Conservation (phyloP, 208 protist species). For the Angomonas ambiguus region DNA sequence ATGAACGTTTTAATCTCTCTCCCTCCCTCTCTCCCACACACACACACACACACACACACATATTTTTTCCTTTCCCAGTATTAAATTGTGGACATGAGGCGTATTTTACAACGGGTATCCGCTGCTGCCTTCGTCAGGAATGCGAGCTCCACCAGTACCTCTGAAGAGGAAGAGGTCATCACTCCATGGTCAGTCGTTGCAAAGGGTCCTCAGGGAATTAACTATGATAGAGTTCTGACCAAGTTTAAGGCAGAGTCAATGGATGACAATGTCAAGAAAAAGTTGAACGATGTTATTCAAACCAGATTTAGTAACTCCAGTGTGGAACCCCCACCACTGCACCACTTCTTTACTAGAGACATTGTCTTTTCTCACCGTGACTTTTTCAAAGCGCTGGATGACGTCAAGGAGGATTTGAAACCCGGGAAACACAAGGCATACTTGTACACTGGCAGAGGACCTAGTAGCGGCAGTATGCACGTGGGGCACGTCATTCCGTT, state of each 20-base stretch:
- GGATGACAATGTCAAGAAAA: conserved; percentile 29
- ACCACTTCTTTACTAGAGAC: conserved; percentile 92
- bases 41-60: background rate
- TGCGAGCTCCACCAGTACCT: background rate
- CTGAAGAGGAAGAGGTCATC: conserved; percentile 37
- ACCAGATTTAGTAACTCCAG: conserved; percentile 8
- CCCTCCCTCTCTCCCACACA: background rate
- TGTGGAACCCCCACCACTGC: conserved; percentile 25
- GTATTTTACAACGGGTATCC: background rate
- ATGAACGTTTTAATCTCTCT: no score
- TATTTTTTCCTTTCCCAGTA: no score
- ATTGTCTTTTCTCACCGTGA: conserved; percentile 98
- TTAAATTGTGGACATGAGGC: no score
- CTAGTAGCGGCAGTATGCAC: conserved; percentile 96
- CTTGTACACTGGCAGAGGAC: conserved; percentile 99
- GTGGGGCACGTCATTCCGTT: conserved; percentile 99
- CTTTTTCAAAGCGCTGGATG: conserved; percentile 90
- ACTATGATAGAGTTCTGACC: conserved; percentile 80
- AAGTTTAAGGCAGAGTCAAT: conserved; percentile 74
- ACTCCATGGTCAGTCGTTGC: conserved; percentile 78
- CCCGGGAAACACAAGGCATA: conserved; percentile 90
- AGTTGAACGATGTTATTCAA: conserved; percentile 30
- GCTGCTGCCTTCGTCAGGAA: background rate
- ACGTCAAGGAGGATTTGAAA: conserved; percentile 60
- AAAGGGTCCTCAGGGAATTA: conserved; percentile 66